These are phyloP conservation scores for Volvariella volvacea DNA, from an alignment of 1,284 basidiomycete species.

Conservation along the genomic window DNA sequence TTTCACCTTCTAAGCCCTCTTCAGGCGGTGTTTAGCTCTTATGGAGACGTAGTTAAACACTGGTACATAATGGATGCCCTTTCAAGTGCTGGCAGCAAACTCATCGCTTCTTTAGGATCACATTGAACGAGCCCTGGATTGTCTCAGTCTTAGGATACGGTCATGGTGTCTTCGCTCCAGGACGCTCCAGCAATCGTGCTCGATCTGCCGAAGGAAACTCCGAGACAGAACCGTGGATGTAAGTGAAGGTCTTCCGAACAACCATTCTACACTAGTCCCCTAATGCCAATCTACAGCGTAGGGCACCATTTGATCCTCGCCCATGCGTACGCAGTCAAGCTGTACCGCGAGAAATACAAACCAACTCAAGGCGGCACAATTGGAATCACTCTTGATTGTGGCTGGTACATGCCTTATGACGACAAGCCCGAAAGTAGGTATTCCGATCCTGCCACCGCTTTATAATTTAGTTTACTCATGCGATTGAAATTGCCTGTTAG, in stretches of 20 bases:
- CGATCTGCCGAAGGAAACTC: constrained; percentile 53
- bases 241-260: constrained; percentile 19
- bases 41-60: constrained; percentile 70
- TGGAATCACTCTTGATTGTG: constrained; percentile 70
- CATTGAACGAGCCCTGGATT: constrained; percentile 73
- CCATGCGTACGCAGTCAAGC: constrained; percentile 59
- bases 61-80: constrained; percentile 38
- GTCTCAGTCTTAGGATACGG: constrained; percentile 65
- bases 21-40: constrained; percentile 62
- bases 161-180: constrained; percentile 61
- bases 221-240: constrained; percentile 70
- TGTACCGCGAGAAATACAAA: constrained; percentile 60
- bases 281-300: constrained; percentile 32
- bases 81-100: background rate
- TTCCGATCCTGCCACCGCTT: background rate
- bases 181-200: constrained; percentile 53
- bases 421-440: constrained; percentile 54
- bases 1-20: constrained; percentile 1
- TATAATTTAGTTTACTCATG: background rate
- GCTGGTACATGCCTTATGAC: constrained; percentile 67
- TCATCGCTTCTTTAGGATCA: constrained; percentile 36
- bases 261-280: constrained; percentile 6
- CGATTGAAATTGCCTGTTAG: constrained; percentile 24
- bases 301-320: constrained; percentile 65
- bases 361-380: constrained; percentile 50